Evolutionary conservation across 139 green algal species (phyloP).

Genomic region (Chlamydomonas applanata): DNA sequence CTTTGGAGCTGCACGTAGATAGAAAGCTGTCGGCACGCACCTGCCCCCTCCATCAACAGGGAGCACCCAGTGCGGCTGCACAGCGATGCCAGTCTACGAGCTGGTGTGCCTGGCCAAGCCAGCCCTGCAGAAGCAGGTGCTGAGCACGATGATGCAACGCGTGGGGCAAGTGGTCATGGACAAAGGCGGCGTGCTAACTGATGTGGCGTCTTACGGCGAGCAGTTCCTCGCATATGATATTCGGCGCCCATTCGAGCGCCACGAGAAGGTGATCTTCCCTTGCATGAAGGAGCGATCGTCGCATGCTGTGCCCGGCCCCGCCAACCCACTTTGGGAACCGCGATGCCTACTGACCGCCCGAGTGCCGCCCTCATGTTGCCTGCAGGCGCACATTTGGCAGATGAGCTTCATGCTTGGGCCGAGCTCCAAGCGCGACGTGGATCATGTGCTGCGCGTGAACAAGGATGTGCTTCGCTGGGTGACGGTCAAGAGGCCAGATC

Average conservation of each 20-base stretch:
- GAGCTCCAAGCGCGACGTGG: slow-evolving; percentile 44
- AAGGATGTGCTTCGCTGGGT: slow-evolving; percentile 71
- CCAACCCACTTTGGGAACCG: not conserved
- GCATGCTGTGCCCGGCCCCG: not conserved
- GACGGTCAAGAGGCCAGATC: slow-evolving; percentile 50
- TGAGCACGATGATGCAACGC: slow-evolving; percentile 50
- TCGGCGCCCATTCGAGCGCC: slow-evolving; percentile 46
- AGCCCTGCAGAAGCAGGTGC: slow-evolving; percentile 18
- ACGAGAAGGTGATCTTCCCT: slow-evolving; percentile 57
- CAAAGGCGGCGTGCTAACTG: slow-evolving; percentile 68
- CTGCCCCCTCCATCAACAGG: no score
- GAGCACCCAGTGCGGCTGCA: no score
- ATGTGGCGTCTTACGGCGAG: slow-evolving; percentile 67
- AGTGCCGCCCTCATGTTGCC: not conserved
- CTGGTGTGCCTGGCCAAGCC: slow-evolving; percentile 73
- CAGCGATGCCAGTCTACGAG: slow-evolving; percentile 81
- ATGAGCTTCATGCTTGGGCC: slow-evolving; percentile 65
- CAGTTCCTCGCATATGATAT: slow-evolving; percentile 75
- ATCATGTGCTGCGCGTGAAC: slow-evolving; percentile 64
- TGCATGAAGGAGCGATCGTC: no score
- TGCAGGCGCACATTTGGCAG: slow-evolving; percentile 76
- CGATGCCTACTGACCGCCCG: not conserved
- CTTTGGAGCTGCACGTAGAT: no score
- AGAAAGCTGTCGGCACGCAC: no score
- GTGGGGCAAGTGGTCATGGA: slow-evolving; percentile 53